Base-by-base conservation (phyloP, 495 filamentous ascomycete species). In the Recurvomyces mirabilis region DNA sequence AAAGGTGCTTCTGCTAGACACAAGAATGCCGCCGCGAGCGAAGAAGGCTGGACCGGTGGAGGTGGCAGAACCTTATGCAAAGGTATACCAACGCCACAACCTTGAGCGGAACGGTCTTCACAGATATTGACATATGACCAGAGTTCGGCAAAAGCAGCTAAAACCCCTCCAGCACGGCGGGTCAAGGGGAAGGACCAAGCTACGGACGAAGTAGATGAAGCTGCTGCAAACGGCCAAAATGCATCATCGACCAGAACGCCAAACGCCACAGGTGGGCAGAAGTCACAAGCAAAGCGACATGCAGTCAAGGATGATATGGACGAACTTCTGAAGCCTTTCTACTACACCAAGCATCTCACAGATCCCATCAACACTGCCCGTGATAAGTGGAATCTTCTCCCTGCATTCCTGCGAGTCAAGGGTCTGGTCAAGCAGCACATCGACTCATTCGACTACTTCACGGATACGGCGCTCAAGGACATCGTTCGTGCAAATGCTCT, bases 401-500 rank as follows among this genome's bases (percentile, higher is more conserved):
- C 91, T 0, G 89, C 91, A 3, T 99, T 96, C 58, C 69, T 99
- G 37, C 94, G 94, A 59, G 87, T 94, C 55, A 99, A 99, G 62
- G 91, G 87, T 28, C 64, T 94, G 44, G 85, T 94, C 35, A 94
- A 94, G 64, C 87, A 94, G 63, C 91, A 99, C 62, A 89, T 96
- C 63, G 93, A 99, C 65, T 96, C 91, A 23, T 99, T 84, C 73
- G 93, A 99, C 65, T 93, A 84, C 62, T 94, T 99, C 54, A 79
- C 95, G 41, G 84, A 96, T 43, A 79, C 88, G 15, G 87, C 94
- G 57, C 73, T 99, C 61, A 93, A 94, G 64, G 84, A 95, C 54
- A 96, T 99, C 43, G 81, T 99, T 44, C 74, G 81, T 56, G 84
- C 87, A 19, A 95, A 94, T 60, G 77, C 78, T 25, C 74, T 71